phyloP scores from a whole-genome alignment of 1,284 basidiomycete genomes.

The Fomitopsis pinicola region DNA sequence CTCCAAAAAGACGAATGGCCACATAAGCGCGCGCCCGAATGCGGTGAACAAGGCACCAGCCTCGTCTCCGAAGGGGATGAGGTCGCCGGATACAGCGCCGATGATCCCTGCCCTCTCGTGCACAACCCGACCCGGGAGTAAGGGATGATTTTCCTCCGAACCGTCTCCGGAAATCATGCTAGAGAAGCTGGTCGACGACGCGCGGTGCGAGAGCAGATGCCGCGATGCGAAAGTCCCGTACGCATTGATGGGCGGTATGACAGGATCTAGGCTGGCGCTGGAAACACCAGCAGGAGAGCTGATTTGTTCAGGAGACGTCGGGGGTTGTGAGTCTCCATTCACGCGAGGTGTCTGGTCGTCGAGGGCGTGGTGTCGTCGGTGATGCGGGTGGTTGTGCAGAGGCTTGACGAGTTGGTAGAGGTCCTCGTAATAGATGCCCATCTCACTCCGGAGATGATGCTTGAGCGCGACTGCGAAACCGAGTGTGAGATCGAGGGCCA shows the following conservation, averaged over 20 bases:
- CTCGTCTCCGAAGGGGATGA: neutral
- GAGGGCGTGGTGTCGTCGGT: slow-evolving; percentile 1
- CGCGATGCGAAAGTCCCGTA: slow-evolving; percentile 41
- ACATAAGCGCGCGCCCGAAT: neutral
- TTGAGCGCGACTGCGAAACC: slow-evolving; percentile 53
- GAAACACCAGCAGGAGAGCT: neutral
- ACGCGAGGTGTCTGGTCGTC: neutral
- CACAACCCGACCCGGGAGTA: neutral
- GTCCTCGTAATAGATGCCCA: slow-evolving; percentile 58
- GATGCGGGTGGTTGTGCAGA: slow-evolving; percentile 25
- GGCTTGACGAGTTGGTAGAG: slow-evolving; percentile 46
- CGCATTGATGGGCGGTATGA: slow-evolving; percentile 42
- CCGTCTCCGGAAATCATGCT: neutral
- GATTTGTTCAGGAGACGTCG: neutral
- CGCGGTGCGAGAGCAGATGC: neutral
- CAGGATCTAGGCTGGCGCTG: slow-evolving; percentile 14
- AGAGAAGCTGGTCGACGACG: neutral
- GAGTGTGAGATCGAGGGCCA: slow-evolving; percentile 49
- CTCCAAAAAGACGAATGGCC: neutral
- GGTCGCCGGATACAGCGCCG: neutral
- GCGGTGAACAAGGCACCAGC: neutral
- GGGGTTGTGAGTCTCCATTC: neutral
- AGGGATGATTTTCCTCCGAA: neutral
- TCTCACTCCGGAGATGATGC: slow-evolving; percentile 59
- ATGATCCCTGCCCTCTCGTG: neutral